Percentiles rank a stretch among this genome's conserved stretches.
Conservation (phyloP, 352 stramenopile genomes). For the Synura sp. region DNA sequence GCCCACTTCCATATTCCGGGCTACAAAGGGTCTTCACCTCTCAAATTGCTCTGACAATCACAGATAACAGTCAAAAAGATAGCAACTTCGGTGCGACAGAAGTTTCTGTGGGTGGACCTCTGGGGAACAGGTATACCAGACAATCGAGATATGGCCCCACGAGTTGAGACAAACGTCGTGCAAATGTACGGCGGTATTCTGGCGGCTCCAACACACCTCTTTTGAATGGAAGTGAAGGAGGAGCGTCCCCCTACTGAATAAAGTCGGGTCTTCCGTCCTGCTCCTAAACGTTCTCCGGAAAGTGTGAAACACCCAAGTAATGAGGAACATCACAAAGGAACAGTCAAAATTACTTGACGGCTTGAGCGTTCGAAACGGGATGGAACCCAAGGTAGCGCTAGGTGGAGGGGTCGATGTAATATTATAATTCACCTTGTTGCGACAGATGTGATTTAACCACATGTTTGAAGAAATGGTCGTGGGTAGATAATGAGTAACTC, state of each 20-base stretch:
- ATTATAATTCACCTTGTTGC: no score
- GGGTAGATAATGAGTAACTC: no score
- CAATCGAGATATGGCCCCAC: slow-evolving; percentile 1
- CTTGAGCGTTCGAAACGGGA: no score
- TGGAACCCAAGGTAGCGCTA: no score
- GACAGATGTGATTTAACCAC: no score
- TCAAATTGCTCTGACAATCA: background rate
- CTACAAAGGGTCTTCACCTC: background rate
- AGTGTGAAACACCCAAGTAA: background rate
- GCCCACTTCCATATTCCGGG: slow-evolving; percentile 12
- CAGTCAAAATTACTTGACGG: no score
- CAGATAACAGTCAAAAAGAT: background rate
- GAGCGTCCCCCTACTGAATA: background rate
- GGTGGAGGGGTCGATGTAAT: no score
- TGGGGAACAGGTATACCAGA: slow-evolving; percentile 10
- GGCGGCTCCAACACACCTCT: background rate
- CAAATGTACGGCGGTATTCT: slow-evolving; percentile 13
- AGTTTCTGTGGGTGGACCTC: background rate
- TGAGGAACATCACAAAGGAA: no score
- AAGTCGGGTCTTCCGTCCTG: background rate
- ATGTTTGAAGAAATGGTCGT: no score
- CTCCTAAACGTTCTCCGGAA: background rate
- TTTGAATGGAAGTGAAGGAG: slow-evolving; percentile 16
- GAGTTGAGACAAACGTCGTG: slow-evolving; percentile 5
- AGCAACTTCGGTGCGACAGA: background rate